Conservation (phyloP, 1,284 basidiomycete species). For the Cutaneotrichosporon sp. region DNA sequence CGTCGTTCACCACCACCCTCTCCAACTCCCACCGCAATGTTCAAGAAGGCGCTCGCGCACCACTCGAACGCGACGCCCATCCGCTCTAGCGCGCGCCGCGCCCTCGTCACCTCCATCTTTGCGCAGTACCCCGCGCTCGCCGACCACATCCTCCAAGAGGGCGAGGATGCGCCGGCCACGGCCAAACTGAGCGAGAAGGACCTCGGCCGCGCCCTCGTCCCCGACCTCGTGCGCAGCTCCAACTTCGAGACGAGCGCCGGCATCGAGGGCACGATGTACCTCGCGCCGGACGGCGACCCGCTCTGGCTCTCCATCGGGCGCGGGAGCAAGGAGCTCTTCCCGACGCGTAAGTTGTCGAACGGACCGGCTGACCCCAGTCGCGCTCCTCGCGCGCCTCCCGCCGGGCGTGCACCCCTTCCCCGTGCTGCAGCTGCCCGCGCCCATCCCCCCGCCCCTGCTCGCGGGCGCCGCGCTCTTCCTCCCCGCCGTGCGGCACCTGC, state of each 20-base stretch:
- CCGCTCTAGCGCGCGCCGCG: slow-evolving; percentile 49
- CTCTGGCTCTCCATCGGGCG: slow-evolving; percentile 75
- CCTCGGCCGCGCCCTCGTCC: slow-evolving; percentile 43
- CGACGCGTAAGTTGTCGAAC: slow-evolving; percentile 67
- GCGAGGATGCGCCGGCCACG: slow-evolving; percentile 7
- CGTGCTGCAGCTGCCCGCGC: slow-evolving; percentile 45
- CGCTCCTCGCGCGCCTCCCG: slow-evolving; percentile 30
- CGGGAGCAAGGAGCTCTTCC: slow-evolving; percentile 62
- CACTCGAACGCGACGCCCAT: slow-evolving; percentile 52
- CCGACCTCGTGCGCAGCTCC: slow-evolving; percentile 44
- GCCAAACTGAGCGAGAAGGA: slow-evolving; percentile 36
- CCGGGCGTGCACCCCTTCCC: slow-evolving; percentile 32
- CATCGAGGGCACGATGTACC: slow-evolving; percentile 53
- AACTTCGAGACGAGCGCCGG: slow-evolving; percentile 49
- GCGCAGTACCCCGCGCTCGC: slow-evolving; percentile 39
- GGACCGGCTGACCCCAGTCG: slow-evolving; percentile 46
- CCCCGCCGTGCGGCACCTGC: slow-evolving; percentile 46
- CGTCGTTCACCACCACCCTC: not conserved
- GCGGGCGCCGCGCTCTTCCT: slow-evolving; percentile 58
- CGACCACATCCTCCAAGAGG: slow-evolving; percentile 12
- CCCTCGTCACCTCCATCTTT: slow-evolving; percentile 40
- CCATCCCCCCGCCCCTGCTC: slow-evolving; percentile 51
- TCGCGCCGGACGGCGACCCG: slow-evolving; percentile 70
- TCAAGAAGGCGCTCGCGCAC: slow-evolving; percentile 52
- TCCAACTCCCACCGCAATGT: slow-evolving; percentile 45